Conservation (phyloP, 139 green algal genomes). For the Chlorella sp. region DNA sequence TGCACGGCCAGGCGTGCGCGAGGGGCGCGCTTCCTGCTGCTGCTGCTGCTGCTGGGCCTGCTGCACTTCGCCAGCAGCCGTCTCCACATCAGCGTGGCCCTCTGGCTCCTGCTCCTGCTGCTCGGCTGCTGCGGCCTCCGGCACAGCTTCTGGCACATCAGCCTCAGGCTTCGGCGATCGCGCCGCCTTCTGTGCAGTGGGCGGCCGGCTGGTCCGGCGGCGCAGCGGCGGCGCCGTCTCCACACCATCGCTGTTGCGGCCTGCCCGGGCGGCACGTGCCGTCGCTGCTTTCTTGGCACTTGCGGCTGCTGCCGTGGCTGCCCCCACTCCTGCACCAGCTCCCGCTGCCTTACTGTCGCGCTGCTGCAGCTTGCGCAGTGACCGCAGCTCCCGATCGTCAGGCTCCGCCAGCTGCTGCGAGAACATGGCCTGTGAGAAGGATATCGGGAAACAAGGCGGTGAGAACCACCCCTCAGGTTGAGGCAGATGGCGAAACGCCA, state of each 20-base stretch:
- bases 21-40: not conserved
- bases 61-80: not conserved
- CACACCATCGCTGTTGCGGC: constrained; percentile 1
- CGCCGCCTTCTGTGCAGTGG: too few species aligned
- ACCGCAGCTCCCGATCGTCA: not conserved
- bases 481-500: too few species aligned
- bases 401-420: not conserved
- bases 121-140: not conserved
- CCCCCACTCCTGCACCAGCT: not conserved
- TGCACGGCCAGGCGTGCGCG: not conserved
- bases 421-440: not conserved
- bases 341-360: too few species aligned
- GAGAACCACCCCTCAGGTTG: too few species aligned
- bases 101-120: not conserved
- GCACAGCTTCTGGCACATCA: not conserved
- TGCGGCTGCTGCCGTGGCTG: not conserved
- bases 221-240: constrained; percentile 7
- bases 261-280: not conserved
- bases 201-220: not conserved
- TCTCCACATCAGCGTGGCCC: not conserved
- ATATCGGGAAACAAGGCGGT: too few species aligned
- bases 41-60: not conserved
- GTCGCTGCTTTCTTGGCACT: not conserved
- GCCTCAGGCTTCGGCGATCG: not conserved
- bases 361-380: not conserved